Base-by-base conservation (phyloP, 495 filamentous ascomycete species). In the Cladorrhinum samala region DNA sequence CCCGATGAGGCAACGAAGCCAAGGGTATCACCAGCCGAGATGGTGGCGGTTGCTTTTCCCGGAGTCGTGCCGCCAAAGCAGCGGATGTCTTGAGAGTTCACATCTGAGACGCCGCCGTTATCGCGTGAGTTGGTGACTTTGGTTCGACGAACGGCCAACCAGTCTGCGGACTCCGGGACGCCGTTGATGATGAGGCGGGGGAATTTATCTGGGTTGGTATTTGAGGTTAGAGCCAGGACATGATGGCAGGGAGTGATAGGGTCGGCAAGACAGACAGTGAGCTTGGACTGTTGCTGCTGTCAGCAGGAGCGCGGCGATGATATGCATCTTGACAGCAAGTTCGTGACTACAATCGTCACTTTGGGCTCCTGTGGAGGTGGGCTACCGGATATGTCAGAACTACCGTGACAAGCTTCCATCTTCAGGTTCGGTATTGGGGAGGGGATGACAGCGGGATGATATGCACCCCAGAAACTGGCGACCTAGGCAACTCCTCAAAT, bases 131-230 rank as follows among this genome's bases (percentile, higher is more conserved):
- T 78, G 7, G 39, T 41, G 5, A 41, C 39, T 59, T 73, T 74
- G 11, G 75, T 78, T 62, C 68, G 61, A 40, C 75, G 72, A 46
- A 78, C 56, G 3, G 70, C 62, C 11, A 59, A 56, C 73, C 72
- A 77, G 36, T 74, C 67, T 17, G 58, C 56, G 1, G 61, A 55
- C 43, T 72, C 70, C 14, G 60, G 21, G 14, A 43, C 27, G 9
- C 69, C 66, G 53, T 68, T 61, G 16, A 72, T 30, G 49, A 74
- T 56, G 4, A 72, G 62, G 40, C 64, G 65, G 9, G 68, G 66
- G 62, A 72, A 72, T 37, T 60, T 56, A 59, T 69, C 68, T 72
- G 47, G 9, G 2, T 14, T 3, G 23, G 24, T 54, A 11, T 47
- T 44, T 16, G 30, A 17, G 6, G 39, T 41, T 41, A 18, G 39